Evolutionary conservation across 768 basidiomycete genomes (phyloP).

Genomic region (Russula virescens): DNA sequence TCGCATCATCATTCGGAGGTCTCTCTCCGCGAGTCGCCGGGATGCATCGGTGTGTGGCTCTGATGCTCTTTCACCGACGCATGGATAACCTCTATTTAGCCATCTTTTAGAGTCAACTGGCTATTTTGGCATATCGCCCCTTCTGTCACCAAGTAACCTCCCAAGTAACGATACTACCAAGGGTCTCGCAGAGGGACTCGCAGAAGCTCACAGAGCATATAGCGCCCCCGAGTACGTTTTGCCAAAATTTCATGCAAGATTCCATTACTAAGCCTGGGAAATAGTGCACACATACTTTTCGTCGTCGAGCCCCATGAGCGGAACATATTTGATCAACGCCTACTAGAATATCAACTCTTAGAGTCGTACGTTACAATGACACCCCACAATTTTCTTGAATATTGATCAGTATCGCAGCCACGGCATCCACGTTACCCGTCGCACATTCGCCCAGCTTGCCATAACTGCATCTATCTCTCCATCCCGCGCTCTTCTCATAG

Average conservation of each 20-base stretch:
- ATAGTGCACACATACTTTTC: no score
- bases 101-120: slow-evolving; percentile 59
- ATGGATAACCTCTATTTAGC: slow-evolving; percentile 35
- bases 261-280: not conserved
- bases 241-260: not conserved
- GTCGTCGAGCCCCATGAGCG: slow-evolving; percentile 84
- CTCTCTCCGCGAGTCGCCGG: no score
- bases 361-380: slow-evolving; percentile 53
- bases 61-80: not conserved
- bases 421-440: no score
- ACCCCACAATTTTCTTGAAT: not conserved
- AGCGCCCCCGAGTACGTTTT: slow-evolving; percentile 44
- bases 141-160: slow-evolving; percentile 51
- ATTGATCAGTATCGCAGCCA: slow-evolving; percentile 42
- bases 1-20: slow-evolving; percentile 84
- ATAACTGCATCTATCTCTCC: slow-evolving; percentile 40
- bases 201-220: slow-evolving; percentile 74
- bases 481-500: slow-evolving; percentile 40
- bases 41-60: no score
- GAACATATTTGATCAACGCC: slow-evolving; percentile 97
- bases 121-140: slow-evolving; percentile 57
- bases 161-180: no score
- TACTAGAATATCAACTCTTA: no score
- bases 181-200: no score
- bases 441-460: slow-evolving; percentile 67